phyloP scores from a whole-genome alignment of 805 yeast genomes.

The Suhomyces sp. region DNA sequence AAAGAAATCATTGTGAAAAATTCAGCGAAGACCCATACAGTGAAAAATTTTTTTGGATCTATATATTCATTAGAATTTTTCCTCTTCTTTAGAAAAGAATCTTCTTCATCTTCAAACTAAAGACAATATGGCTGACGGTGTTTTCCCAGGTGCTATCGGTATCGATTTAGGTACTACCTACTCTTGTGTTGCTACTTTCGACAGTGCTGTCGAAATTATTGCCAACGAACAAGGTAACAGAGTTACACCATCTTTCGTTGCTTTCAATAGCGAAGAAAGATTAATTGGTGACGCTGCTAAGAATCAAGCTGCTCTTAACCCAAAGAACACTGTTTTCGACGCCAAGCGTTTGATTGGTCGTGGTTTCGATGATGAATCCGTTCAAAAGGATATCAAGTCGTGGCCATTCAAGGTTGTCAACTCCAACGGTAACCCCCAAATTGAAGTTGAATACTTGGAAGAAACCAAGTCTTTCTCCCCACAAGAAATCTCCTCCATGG shows the following conservation, averaged over 20 bases:
- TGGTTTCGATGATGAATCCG: constrained; percentile 58
- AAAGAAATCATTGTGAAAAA: constrained; percentile 4
- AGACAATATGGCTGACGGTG: constrained; percentile 88
- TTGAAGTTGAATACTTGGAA: constrained; percentile 47
- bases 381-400: constrained; percentile 52
- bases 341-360: constrained; percentile 58
- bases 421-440: constrained; percentile 45
- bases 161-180: constrained; percentile 53
- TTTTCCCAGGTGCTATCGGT: constrained; percentile 86
- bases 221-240: constrained; percentile 54
- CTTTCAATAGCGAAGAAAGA: constrained; percentile 48
- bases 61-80: constrained; percentile 1
- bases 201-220: constrained; percentile 48
- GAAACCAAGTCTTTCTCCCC: constrained; percentile 48
- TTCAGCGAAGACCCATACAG: constrained; percentile 8
- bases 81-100: constrained; percentile 6
- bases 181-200: constrained; percentile 51
- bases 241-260: constrained; percentile 51
- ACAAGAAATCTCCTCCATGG: constrained; percentile 49
- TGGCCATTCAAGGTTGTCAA: constrained; percentile 48
- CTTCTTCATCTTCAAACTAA: constrained; percentile 10
- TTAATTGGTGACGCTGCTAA: constrained; percentile 52
- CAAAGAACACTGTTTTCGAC: constrained; percentile 49
- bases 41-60: constrained; percentile 15
- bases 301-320: constrained; percentile 51